Evolutionary conservation across 768 basidiomycete species (phyloP).

Genomic region (Tricholomella constricta): DNA sequence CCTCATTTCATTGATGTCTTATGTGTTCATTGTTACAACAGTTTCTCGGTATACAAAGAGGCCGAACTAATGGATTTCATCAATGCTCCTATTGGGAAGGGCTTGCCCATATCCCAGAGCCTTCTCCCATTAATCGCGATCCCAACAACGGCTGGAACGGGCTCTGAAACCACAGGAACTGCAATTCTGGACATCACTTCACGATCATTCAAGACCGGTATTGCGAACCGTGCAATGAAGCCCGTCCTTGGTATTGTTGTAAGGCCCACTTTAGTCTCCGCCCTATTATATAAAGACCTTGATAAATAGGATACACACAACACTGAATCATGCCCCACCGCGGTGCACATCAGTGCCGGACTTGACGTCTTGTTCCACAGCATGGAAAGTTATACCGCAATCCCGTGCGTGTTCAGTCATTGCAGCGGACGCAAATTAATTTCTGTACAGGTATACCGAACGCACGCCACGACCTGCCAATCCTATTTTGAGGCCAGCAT

Average conservation of each 20-base stretch:
- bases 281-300: not conserved
- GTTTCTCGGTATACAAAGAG: conserved; percentile 90
- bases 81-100: conserved; percentile 95
- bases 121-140: conserved; percentile 87
- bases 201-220: conserved; percentile 93
- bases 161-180: conserved; percentile 93
- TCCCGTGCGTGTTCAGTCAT: conserved; percentile 64
- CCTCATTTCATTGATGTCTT: not conserved
- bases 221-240: conserved; percentile 88
- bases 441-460: conserved; percentile 71
- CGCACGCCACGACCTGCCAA: conserved; percentile 88
- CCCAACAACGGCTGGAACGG: conserved; percentile 78
- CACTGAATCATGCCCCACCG: conserved; percentile 89
- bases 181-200: conserved; percentile 94
- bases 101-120: conserved; percentile 73
- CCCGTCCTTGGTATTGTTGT: conserved; percentile 82
- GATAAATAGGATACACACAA: conserved; percentile 72
- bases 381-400: conserved; percentile 91
- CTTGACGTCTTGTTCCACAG: conserved; percentile 96
- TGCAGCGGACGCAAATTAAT: not conserved
- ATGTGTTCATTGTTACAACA: conserved; percentile 25
- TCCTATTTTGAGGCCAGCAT: conserved; percentile 88
- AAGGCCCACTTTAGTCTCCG: conserved; percentile 16
- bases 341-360: conserved; percentile 92
- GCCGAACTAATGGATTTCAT: conserved; percentile 95